Evolutionary conservation across 768 basidiomycete species (phyloP), one percentile per base, ranked within the genome.

Genomic region (Leucosporidium yakuticum): DNA sequence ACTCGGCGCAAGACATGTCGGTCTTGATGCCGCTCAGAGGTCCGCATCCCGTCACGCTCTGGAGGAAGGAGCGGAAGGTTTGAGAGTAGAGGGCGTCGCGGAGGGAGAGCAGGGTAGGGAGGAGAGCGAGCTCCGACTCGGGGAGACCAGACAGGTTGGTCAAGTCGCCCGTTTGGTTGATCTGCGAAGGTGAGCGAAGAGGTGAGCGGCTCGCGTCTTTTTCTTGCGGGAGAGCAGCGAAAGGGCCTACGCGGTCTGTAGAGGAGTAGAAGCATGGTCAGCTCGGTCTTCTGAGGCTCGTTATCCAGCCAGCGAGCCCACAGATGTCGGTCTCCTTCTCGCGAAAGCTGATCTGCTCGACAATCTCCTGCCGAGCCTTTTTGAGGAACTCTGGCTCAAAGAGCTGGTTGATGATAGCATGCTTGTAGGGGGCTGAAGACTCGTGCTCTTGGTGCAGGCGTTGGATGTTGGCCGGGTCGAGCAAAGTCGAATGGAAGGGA

Each of bases 291-390:
- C 17, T 44, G 8, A 8, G 17, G 39, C 39, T 44, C 14, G 11
- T 7, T 3, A 44, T 9, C 39, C 39, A 12, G 39, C 6, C 14
- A 7, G 32, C 15, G 68, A 89, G 90, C 86, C 90, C 92, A 85
- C 97, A 98, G 73, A 98, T 98, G 77, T 98, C 95, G 4, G 95
- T 98, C 82, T 97, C 90, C 80, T 96, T 98, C 81, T 92, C 87
- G 4, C 88, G 84, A 77, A 94, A 92, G 78, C 83, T 87, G 69
- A 94, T 83, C 75, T 91, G 85, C 60, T 81, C 80, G 64, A 89
- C 79, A 73, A 89, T 90, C 78, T 94, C 91, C 74, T 91, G 87
- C 80, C 90, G 88, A 68, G 91, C 91, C 39, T 83, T 83, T 74
- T 82, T 82, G 39, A 97, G 82, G 32, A 98, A 83, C 11, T 87